These are phyloP conservation scores for Scutellaria galericulata DNA, from an alignment of 257 asterid genomes.

Conservation along the genomic window DNA sequence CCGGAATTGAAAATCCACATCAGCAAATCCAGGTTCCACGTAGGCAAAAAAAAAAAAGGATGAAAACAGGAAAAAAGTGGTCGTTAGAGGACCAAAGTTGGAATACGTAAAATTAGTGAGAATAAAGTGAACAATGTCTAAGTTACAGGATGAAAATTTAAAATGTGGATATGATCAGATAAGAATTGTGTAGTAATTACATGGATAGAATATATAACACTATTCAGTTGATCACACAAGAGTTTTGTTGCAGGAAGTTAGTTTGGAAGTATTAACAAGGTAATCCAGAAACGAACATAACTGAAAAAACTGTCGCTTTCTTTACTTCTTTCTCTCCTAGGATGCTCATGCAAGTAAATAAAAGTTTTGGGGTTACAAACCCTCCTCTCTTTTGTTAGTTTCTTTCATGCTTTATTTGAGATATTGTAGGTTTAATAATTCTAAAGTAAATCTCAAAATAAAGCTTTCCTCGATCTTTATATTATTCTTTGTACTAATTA, in stretches of 20 bases:
- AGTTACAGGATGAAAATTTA: no score
- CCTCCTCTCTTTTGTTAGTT: slow-evolving; percentile 26
- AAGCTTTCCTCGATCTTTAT: slow-evolving; percentile 48
- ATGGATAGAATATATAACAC: no score
- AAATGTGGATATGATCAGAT: neutral
- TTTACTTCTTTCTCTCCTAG: slow-evolving; percentile 44
- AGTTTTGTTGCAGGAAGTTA: neutral
- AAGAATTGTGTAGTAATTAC: no score
- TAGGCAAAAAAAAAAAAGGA: no score
- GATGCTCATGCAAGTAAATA: slow-evolving; percentile 43
- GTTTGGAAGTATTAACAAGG: neutral
- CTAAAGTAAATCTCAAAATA: slow-evolving; percentile 41
- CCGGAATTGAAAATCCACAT: no score
- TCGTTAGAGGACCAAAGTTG: no score
- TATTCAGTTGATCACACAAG: neutral
- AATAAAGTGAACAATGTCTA: no score
- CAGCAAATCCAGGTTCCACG: no score
- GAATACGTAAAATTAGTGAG: no score
- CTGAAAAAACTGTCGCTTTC: slow-evolving; percentile 43
- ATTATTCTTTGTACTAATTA: slow-evolving; percentile 41
- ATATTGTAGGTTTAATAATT: slow-evolving; percentile 23
- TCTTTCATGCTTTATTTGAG: neutral
- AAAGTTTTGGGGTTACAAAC: slow-evolving; percentile 35
- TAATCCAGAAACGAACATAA: slow-evolving; percentile 27
- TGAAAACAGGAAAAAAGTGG: no score